phyloP scores from a whole-genome alignment of 1,139 yeast species.

The Protomyces pachydermus region DNA sequence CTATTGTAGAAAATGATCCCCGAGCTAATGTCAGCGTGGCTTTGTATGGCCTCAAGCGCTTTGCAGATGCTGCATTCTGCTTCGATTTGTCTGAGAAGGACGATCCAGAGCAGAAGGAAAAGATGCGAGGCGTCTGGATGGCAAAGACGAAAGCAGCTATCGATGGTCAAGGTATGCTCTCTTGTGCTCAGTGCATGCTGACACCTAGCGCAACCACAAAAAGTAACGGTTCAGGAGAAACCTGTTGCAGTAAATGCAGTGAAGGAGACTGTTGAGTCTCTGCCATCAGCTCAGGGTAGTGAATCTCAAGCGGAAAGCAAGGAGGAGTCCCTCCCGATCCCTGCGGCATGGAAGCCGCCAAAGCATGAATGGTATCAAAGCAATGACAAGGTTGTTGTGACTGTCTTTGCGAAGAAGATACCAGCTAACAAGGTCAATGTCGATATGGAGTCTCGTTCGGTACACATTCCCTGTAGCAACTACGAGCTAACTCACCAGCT shows the following conservation, averaged over 20 bases:
- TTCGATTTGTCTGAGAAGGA: slow-evolving; percentile 50
- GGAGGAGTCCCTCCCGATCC: slow-evolving; percentile 6
- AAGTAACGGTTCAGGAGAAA: too few relatives aligned
- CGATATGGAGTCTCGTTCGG: slow-evolving; percentile 33
- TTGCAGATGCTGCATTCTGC: slow-evolving; percentile 48
- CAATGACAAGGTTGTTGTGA: slow-evolving; percentile 52
- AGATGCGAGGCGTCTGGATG: slow-evolving; percentile 50
- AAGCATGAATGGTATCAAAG: slow-evolving; percentile 81
- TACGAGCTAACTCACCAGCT: not conserved
- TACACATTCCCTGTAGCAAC: slow-evolving; percentile 43
- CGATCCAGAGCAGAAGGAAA: slow-evolving; percentile 44
- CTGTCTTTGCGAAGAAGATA: slow-evolving; percentile 66
- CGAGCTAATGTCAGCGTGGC: slow-evolving; percentile 33
- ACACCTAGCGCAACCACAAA: too few relatives aligned
- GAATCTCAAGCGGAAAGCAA: too few relatives aligned
- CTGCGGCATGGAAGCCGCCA: slow-evolving; percentile 41
- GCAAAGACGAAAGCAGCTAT: slow-evolving; percentile 33
- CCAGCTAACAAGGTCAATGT: slow-evolving; percentile 42
- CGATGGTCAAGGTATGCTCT: not conserved
- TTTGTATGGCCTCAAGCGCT: slow-evolving; percentile 43
- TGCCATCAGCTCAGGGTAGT: too few relatives aligned
- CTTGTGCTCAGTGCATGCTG: too few relatives aligned
- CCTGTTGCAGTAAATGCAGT: too few relatives aligned
- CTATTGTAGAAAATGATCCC: too few relatives aligned
- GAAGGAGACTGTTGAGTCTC: too few relatives aligned